Evolutionary conservation across 768 basidiomycete genomes (phyloP), one percentile per base, ranked within the genome.

Genomic region (Tremella yokohamensis): DNA sequence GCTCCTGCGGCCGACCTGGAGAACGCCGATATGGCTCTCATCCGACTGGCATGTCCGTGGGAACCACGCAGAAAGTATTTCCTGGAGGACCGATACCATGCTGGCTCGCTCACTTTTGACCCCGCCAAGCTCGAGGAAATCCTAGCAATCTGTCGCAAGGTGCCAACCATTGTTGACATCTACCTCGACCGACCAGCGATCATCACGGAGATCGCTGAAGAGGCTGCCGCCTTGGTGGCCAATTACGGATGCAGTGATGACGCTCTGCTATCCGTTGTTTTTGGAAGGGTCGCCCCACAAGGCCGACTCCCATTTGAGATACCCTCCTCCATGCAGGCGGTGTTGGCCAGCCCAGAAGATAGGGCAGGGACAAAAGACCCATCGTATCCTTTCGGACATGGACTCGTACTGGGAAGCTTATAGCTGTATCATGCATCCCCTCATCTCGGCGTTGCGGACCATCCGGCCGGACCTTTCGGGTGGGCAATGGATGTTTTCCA

Each of bases 281-380:
- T 48, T 15, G 55, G 55, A 1, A 38, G 49, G 13, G 37, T 48
- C 26, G 24, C 47, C 3, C 55, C 55, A 13, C 48, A 37, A 39
- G 55, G 55, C 6, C 48, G 40, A 34, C 34, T 56, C 13, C 55
- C 55, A 3, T 56, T 56, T 22, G 55, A 56, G n/a, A 25, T 56
- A 37, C 55, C 55, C 2, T 38, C 47, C n/a, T 49, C 42, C 20
- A 39, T 49, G 22, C 47, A 37, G 20, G 55, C 55, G 55, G 55
- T 56, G 13, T n/a, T 29, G 47, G 47, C 12, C 25, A 56, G 48
- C 29, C 29, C 29, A 11, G 29, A 34, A 34, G 29, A 34, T 11
- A 34, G 29, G 11, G 29, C 29, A 34, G 29, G 29, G 29, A 34
- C 29, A 4, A 34, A 34, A 34, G 29, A 34, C 29, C 29, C 29